Base-by-base conservation (phyloP, 2,329 filamentous ascomycete genomes). In the Claviceps monticola region DNA sequence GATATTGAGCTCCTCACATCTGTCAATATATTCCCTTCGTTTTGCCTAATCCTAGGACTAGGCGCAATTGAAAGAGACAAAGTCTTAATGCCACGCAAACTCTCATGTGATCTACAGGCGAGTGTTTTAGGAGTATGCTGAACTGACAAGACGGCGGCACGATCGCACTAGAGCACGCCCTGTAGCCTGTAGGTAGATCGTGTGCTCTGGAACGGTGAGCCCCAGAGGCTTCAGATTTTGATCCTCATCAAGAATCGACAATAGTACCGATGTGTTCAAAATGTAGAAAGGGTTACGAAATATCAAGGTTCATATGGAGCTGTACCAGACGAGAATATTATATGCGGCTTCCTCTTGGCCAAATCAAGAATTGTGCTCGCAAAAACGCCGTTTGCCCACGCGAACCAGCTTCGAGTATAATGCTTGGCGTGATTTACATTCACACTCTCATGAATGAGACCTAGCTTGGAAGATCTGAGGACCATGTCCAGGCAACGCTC, bases 371-470 rank as follows among this genome's bases (percentile, higher is more conserved):
- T 88, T 0, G 90, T 95, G 66, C 88, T 84, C 14, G 91, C 89
- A 68, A 95, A 97, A 11, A 98, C 88, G 1, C 88, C 93, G 60
- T 98, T 98, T 11, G 93, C 93, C 93, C 90, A 97, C 2, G 91
- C 88, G 66, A 97, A 97, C 91, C 91, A 97, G 62, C 85, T 88
- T 57, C 89, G 75, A 1, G 91, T 96, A 66, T 93, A 97, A 21
- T 72, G 70, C n/a, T 57, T 55, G 2, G 71, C 59, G 42, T 68
- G 63, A 55, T 91, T 82, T 5, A 97, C 91, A 61, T 95, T 81
- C 42, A 98, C 81, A 60, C 87, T 95, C 71, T 98, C 93, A 61
- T 98, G 91, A 2, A 98, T 76, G 48, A 98, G 70, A 0, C 93
- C 93, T 9, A 94, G 74, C 50, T 74, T 76, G 55, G 85, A 86